A percentile compares a stretch with the other conserved stretches of the same genome.
phyloP scores from a whole-genome alignment of 306 rosid species.

The Vicia villosa region DNA sequence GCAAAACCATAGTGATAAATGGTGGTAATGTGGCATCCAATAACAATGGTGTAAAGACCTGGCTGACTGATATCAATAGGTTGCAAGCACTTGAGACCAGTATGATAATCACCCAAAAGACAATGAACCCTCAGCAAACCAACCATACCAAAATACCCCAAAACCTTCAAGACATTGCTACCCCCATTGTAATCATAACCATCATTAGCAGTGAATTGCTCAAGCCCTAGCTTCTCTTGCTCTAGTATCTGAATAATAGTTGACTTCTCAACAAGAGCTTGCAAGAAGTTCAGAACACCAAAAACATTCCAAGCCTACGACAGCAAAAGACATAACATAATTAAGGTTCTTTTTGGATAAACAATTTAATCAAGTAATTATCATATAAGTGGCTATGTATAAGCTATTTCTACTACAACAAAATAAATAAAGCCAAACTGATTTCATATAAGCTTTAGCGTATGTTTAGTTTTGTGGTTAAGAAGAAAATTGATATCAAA shows the following conservation, averaged over 20 bases:
- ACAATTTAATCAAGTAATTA: no score
- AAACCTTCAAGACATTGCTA: constrained; percentile 67
- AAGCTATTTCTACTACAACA: no score
- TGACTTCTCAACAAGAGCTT: constrained; percentile 94
- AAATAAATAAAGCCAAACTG: no score
- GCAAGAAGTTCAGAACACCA: constrained; percentile 89
- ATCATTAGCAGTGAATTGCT: constrained; percentile 61
- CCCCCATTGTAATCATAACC: constrained; percentile 45
- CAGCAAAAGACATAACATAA: no score
- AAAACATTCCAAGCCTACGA: constrained; percentile 90
- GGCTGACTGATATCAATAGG: constrained; percentile 85
- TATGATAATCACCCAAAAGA: constrained; percentile 87
- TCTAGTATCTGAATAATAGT: constrained; percentile 78
- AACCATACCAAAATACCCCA: constrained; percentile 89
- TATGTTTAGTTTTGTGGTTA: no score
- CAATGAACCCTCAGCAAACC: constrained; percentile 85
- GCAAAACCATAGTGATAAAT: constrained; percentile 94
- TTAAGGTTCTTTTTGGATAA: no score
- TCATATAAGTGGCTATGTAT: no score
- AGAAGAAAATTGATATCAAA: no score
- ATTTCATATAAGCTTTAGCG: no score
- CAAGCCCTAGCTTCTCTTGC: constrained; percentile 85
- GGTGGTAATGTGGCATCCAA: constrained; percentile 91
- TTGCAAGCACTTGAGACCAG: constrained; percentile 72
- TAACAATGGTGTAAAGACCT: constrained; percentile 79